phyloP scores from a whole-genome alignment of 2,329 filamentous ascomycete genomes.

The Aspergillus pseudoviridinutans region DNA sequence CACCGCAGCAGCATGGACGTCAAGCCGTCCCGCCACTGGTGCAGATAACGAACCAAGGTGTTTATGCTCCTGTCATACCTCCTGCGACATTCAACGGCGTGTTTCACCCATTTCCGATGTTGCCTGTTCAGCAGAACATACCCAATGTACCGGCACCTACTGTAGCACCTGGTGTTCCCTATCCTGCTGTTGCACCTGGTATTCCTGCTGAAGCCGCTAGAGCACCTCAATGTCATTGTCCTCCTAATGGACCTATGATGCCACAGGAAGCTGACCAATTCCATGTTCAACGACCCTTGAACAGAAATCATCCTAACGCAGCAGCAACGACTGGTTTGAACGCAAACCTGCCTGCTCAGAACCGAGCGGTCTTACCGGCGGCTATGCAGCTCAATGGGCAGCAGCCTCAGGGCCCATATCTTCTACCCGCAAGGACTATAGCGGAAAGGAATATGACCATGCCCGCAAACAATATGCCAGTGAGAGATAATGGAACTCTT shows the following conservation, averaged over 20 bases:
- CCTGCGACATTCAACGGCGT: slow-evolving; percentile 19
- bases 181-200: neutral
- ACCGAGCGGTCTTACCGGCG: neutral
- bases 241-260: neutral
- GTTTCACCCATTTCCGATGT: slow-evolving; percentile 8
- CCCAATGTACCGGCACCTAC: neutral
- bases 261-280: neutral
- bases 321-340: neutral
- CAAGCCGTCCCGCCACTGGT: slow-evolving; percentile 10
- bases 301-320: neutral
- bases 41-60: slow-evolving; percentile 16
- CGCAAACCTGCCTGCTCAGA: neutral
- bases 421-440: neutral
- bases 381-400: neutral
- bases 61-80: slow-evolving; percentile 16
- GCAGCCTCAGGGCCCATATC: neutral
- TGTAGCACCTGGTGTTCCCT: neutral
- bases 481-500: neutral
- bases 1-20: neutral
- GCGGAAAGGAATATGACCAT: neutral
- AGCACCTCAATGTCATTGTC: neutral
- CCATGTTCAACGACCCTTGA: neutral
- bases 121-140: neutral
- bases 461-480: neutral
- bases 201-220: neutral